phyloP scores from a whole-genome alignment of 1,284 basidiomycete species.

The Phellopilus nigrolimitatus region DNA sequence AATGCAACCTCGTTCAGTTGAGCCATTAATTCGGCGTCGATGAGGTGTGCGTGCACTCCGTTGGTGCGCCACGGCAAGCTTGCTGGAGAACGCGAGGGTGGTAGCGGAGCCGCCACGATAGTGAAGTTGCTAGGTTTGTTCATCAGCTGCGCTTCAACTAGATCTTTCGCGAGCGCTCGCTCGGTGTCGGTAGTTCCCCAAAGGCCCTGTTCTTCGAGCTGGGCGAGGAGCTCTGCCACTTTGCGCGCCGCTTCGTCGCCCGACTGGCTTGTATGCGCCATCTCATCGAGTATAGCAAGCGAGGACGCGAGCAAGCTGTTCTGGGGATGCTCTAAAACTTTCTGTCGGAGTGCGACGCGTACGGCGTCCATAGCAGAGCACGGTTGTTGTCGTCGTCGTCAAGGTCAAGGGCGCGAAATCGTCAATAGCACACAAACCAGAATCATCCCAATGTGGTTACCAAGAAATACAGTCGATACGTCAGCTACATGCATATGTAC shows the following conservation, averaged over 20 bases:
- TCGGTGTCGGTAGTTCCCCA: not conserved
- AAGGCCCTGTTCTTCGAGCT: not conserved
- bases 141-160: not conserved
- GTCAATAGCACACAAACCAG: too few relatives aligned
- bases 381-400: not conserved
- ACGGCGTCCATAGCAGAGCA: not conserved
- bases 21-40: not conserved
- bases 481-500: too few relatives aligned
- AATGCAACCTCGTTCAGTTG: slow-evolving; percentile 54
- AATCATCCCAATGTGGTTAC: too few relatives aligned
- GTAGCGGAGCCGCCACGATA: not conserved
- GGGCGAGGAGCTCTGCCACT: not conserved
- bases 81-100: not conserved
- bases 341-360: not conserved
- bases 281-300: not conserved
- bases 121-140: not conserved
- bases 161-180: not conserved
- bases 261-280: not conserved
- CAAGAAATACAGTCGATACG: not conserved
- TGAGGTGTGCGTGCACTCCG: not conserved
- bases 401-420: not conserved
- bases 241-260: not conserved
- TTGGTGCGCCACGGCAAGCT: not conserved
- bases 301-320: not conserved
- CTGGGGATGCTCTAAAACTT: not conserved